Conservation (phyloP, 208 protist genomes). For the Vickermania ingenoplastis region DNA sequence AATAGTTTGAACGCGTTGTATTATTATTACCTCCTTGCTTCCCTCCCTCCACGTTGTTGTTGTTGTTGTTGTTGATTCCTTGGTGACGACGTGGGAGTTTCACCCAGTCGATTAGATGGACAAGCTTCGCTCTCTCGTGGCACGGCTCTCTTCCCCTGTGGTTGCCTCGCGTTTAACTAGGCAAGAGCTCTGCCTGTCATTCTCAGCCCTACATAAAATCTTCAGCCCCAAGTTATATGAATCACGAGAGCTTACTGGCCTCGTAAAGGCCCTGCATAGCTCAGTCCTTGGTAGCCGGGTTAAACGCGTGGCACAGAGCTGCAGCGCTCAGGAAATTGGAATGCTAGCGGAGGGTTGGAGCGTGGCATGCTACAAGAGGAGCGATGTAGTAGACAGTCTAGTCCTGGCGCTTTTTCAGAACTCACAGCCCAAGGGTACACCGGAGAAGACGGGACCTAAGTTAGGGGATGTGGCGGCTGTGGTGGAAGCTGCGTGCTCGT, state of each 20-base stretch:
- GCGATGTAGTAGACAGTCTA: neutral
- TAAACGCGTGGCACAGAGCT: neutral
- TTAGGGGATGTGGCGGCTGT: neutral
- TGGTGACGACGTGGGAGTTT: neutral
- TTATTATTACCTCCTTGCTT: neutral
- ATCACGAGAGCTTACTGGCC: neutral
- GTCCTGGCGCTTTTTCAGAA: neutral
- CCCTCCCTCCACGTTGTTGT: neutral
- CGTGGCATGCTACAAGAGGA: neutral
- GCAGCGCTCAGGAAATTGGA: neutral
- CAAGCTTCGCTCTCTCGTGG: constrained; percentile 14
- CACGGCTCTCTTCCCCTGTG: constrained; percentile 15
- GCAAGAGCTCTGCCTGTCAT: constrained; percentile 56
- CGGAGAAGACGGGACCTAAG: neutral
- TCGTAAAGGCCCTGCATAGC: neutral
- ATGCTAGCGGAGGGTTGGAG: constrained; percentile 1
- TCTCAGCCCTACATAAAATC: constrained; percentile 33
- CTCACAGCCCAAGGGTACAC: neutral
- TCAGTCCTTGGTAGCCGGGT: neutral
- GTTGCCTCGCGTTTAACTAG: constrained; percentile 22
- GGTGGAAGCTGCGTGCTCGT: neutral
- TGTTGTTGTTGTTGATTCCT: constrained; percentile 7
- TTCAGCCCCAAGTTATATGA: neutral
- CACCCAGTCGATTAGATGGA: neutral
- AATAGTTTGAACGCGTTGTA: neutral